Evolutionary conservation across 805 yeast genomes (phyloP).

Genomic region (Monosporozyma siamensis): DNA sequence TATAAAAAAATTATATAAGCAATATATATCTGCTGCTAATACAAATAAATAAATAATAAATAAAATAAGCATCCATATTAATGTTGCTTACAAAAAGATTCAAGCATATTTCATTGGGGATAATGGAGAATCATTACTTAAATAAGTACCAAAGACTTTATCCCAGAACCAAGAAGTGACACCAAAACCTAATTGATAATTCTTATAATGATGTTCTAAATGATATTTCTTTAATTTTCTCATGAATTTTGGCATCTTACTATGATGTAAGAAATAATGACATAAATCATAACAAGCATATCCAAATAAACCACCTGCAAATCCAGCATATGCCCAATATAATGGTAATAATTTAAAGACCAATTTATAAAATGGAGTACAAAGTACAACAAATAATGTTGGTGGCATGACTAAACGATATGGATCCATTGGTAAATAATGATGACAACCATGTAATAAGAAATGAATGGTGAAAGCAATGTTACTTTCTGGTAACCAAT

Average conservation of each 20-base stretch:
- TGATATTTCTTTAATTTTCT: conserved; percentile 82
- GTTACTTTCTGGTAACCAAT: conserved; percentile 72
- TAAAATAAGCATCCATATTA: conserved; percentile 5
- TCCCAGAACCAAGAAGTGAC: conserved; percentile 95
- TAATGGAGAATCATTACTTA: conserved; percentile 36
- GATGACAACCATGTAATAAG: conserved; percentile 91
- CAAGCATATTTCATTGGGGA: conserved; percentile 31
- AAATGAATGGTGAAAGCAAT: conserved; percentile 75
- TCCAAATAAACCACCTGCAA: conserved; percentile 94
- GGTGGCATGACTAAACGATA: conserved; percentile 96
- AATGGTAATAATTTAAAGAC: conserved; percentile 73
- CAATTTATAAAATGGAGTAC: conserved; percentile 70
- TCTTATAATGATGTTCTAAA: conserved; percentile 95
- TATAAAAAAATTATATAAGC: background rate
- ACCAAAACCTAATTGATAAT: conserved; percentile 94
- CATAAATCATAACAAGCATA: conserved; percentile 85
- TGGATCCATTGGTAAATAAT: conserved; percentile 94
- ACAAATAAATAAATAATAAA: background rate
- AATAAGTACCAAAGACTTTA: conserved; percentile 73
- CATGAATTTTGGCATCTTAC: conserved; percentile 64
- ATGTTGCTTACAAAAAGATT: too few relatives aligned
- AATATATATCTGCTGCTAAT: too few relatives aligned
- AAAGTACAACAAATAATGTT: conserved; percentile 59
- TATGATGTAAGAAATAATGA: conserved; percentile 92
- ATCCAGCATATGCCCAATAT: conserved; percentile 80